Evolutionary conservation across 768 basidiomycete species (phyloP), one percentile per base, ranked within the genome.

Genomic region (Lyophyllum decastes): DNA sequence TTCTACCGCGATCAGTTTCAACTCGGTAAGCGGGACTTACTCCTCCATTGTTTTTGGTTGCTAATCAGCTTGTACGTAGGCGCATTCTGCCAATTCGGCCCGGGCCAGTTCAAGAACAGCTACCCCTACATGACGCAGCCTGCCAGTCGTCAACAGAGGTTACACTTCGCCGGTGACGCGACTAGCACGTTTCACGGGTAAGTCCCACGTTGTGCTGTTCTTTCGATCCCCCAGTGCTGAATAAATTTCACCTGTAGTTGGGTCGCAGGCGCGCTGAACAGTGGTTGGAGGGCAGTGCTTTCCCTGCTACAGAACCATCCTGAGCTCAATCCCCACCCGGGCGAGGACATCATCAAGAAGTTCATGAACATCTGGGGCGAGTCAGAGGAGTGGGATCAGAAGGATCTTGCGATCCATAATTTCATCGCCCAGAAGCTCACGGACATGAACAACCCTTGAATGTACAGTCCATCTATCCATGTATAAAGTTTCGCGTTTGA

Each of bases 101-200:
- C 72, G 3, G 70, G 72, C 7, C 71, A 77, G 54, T 77, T 74
- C 61, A 61, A 61, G 26, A 34, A 67, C 43, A 57, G 64, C 45
- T 66, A 70, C 57, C 30, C 61, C 30, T 33, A 68, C 50, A 49
- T 69, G 27, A 63, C 64, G 26, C 48, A 48, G 26, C 63, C 67
- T 8, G 68, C 59, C 11, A 60, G 63, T 6, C 55, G 61, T 14
- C 48, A 54, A 16, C 65, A 65, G n/a, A 54, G 54, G 19, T 53
- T 77, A 30, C 70, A 73, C 61, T 73, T 76, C 49, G 75, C 76
- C 19, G 76, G 76, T 4, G 76, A 76, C 34, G 73, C 73, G 11
- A 66, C 69, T n/a, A 71, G 68, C 43, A 64, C 68, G 16, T 71
- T 70, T 27, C 74, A 76, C 49, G 73, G 58, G 54, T 70, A 27